These are phyloP conservation scores for Plasmodium vivax DNA, from an alignment of 169 alveolate genomes.

Conservation along the genomic window DNA sequence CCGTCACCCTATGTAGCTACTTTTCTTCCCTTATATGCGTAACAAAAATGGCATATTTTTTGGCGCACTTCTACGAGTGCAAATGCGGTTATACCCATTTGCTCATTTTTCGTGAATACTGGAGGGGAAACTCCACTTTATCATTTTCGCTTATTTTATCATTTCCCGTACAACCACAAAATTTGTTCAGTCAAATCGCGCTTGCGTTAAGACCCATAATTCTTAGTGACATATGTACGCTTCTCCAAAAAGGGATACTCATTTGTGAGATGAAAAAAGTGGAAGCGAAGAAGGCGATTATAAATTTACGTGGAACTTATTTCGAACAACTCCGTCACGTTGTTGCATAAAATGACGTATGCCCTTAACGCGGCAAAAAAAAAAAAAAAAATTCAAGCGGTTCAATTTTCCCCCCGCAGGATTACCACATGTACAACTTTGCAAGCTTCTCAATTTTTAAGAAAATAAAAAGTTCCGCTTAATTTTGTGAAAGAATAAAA, in stretches of 20 bases:
- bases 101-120: neutral
- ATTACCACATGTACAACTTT: neutral
- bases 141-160: neutral
- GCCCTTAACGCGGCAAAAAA: neutral
- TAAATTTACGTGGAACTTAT: neutral
- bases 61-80: neutral
- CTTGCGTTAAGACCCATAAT: neutral
- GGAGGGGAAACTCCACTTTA: neutral
- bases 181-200: neutral
- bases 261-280: neutral
- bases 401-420: neutral
- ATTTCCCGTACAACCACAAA: neutral
- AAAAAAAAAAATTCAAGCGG: neutral
- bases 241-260: neutral
- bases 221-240: neutral
- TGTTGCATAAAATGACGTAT: neutral
- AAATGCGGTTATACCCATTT: neutral
- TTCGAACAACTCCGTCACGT: neutral
- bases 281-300: neutral
- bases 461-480: neutral
- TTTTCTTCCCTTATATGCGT: neutral
- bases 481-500: neutral
- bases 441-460: neutral
- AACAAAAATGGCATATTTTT: neutral
- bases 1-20: neutral